These are phyloP conservation scores for Myrmaecium sp. DNA, from an alignment of 2,329 filamentous ascomycete species.

Conservation along the genomic window DNA sequence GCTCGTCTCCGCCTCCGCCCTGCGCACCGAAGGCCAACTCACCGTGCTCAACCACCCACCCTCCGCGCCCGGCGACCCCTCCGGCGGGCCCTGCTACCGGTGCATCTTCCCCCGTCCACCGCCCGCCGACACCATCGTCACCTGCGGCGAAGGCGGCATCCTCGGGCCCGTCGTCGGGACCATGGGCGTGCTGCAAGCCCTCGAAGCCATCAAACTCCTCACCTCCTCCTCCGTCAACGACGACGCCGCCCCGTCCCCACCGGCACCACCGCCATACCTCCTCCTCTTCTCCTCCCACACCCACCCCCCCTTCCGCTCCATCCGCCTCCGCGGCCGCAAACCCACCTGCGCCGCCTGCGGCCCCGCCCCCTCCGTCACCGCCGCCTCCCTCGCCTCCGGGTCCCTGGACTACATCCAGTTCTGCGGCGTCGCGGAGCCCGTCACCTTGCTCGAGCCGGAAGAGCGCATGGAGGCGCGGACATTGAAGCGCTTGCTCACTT, in stretches of 20 bases:
- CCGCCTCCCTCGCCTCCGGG: slow-evolving; percentile 43
- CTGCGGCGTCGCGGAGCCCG: slow-evolving; percentile 47
- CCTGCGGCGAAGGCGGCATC: slow-evolving; percentile 85
- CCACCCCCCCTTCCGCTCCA: slow-evolving; percentile 47
- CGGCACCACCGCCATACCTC: slow-evolving; percentile 20
- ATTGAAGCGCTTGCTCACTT: no score
- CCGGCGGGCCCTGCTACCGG: slow-evolving; percentile 74
- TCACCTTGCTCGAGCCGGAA: slow-evolving; percentile 39
- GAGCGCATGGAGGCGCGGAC: slow-evolving; percentile 54
- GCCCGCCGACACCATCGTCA: slow-evolving; percentile 63
- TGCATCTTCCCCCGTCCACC: slow-evolving; percentile 85
- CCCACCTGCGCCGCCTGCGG: slow-evolving; percentile 65
- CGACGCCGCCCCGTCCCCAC: slow-evolving; percentile 10
- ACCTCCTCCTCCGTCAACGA: slow-evolving; percentile 11
- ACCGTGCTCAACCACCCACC: slow-evolving; percentile 76
- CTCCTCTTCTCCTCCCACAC: slow-evolving; percentile 40
- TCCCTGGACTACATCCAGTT: slow-evolving; percentile 74
- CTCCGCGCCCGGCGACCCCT: slow-evolving; percentile 34
- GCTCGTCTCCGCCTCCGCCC: slow-evolving; percentile 75
- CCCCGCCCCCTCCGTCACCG: slow-evolving; percentile 41
- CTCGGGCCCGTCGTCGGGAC: slow-evolving; percentile 80
- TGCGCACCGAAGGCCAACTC: slow-evolving; percentile 78
- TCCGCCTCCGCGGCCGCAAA: slow-evolving; percentile 55
- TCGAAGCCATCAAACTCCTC: slow-evolving; percentile 78
- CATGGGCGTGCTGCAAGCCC: slow-evolving; percentile 84